phyloP scores from a whole-genome alignment of 805 yeast species.

The Metschnikowia peoriensis region DNA sequence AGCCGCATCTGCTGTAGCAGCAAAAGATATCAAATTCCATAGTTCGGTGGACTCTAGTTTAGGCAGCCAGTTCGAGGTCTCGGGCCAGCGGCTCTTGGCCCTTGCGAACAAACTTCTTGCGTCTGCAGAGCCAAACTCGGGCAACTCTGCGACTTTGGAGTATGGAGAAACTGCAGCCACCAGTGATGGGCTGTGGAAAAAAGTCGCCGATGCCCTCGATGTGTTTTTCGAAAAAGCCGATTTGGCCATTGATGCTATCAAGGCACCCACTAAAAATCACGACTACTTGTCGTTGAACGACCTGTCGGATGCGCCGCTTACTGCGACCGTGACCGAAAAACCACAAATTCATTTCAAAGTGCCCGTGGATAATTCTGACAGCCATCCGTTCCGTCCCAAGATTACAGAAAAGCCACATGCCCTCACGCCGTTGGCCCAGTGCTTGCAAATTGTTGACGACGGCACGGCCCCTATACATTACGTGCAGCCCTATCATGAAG shows the following conservation, averaged over 20 bases:
- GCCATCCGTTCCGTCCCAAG: slow-evolving; percentile 74
- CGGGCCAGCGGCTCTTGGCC: slow-evolving; percentile 43
- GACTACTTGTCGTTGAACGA: slow-evolving; percentile 9
- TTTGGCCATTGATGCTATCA: slow-evolving; percentile 53
- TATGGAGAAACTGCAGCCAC: slow-evolving; percentile 45
- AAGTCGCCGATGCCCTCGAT: slow-evolving; percentile 63
- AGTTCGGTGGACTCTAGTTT: slow-evolving; percentile 55
- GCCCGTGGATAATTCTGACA: slow-evolving; percentile 66
- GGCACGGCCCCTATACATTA: slow-evolving; percentile 27
- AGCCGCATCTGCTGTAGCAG: slow-evolving; percentile 65
- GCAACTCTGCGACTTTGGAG: slow-evolving; percentile 18
- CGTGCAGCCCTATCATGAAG: slow-evolving; percentile 77
- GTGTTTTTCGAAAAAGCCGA: slow-evolving; percentile 74
- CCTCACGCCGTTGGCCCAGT: slow-evolving; percentile 52
- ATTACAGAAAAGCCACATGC: slow-evolving; percentile 73
- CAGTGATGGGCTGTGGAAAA: slow-evolving; percentile 53
- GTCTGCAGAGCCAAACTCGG: slow-evolving; percentile 27
- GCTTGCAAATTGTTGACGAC: slow-evolving; percentile 22
- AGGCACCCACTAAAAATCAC: slow-evolving; percentile 22
- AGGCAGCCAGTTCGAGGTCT: slow-evolving; percentile 35
- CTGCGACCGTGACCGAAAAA: slow-evolving; percentile 32
- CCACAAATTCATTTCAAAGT: slow-evolving; percentile 66
- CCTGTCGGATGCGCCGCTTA: slow-evolving; percentile 1
- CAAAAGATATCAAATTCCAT: slow-evolving; percentile 79
- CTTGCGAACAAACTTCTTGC: slow-evolving; percentile 47